Evolutionary conservation across 768 basidiomycete genomes (phyloP).

Genomic region (Podaxis sp.): DNA sequence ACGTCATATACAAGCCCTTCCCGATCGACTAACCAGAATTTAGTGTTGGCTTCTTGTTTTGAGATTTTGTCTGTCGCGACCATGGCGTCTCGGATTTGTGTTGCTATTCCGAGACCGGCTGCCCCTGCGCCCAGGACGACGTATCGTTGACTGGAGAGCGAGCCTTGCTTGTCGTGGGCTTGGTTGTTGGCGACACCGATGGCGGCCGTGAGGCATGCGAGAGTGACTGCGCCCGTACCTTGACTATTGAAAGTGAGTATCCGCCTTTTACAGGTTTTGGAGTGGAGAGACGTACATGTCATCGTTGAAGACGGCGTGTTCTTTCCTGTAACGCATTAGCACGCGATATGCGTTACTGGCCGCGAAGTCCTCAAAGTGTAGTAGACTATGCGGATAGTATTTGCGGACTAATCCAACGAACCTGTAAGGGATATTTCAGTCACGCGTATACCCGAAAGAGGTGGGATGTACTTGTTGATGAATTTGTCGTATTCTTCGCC

Average conservation of each 20-base stretch:
- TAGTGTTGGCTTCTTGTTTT: slow-evolving; percentile 55
- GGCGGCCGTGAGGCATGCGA: slow-evolving; percentile 68
- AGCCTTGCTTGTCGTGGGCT: slow-evolving; percentile 32
- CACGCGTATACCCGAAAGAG: background rate
- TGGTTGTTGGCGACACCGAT: slow-evolving; percentile 54
- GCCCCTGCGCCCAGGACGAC: slow-evolving; percentile 81
- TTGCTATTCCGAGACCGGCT: slow-evolving; percentile 79
- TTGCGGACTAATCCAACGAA: slow-evolving; percentile 80
- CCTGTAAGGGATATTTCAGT: slow-evolving; percentile 30
- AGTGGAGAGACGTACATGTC: slow-evolving; percentile 55
- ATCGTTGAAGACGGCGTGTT: slow-evolving; percentile 81
- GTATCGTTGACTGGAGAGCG: slow-evolving; percentile 70
- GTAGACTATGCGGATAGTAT: slow-evolving; percentile 59
- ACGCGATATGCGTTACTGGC: slow-evolving; percentile 73
- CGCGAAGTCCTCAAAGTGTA: slow-evolving; percentile 89
- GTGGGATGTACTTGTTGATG: slow-evolving; percentile 58
- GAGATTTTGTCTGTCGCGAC: slow-evolving; percentile 52
- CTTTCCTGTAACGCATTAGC: slow-evolving; percentile 57
- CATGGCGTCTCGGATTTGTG: slow-evolving; percentile 78
- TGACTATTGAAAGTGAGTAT: slow-evolving; percentile 39
- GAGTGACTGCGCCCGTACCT: slow-evolving; percentile 75
- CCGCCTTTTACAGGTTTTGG: background rate
- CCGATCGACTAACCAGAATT: slow-evolving; percentile 75
- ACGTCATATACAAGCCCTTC: slow-evolving; percentile 32
- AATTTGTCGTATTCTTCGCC: slow-evolving; percentile 78